These are phyloP conservation scores for Pilaira anomala DNA, from an alignment of 192 early-diverging fungal genomes.

Conservation along the genomic window DNA sequence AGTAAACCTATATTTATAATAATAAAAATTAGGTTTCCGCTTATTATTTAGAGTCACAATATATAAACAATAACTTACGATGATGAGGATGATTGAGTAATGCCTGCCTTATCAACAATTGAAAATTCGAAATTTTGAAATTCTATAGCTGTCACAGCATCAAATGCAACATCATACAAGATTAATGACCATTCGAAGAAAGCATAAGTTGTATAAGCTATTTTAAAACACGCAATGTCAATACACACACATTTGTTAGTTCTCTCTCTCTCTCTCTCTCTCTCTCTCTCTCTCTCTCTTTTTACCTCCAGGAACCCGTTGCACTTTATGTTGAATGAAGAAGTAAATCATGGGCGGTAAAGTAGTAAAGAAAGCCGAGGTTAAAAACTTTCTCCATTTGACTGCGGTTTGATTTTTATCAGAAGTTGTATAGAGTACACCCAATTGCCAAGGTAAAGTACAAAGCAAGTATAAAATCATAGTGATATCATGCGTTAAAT, in stretches of 20 bases:
- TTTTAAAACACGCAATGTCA: neutral
- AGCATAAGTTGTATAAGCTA: constrained; percentile 75
- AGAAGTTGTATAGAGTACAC: constrained; percentile 50
- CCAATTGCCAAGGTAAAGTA: constrained; percentile 72
- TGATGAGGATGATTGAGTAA: neutral
- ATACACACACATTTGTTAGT: neutral
- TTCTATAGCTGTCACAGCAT: constrained; percentile 69
- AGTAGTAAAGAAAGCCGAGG: constrained; percentile 63
- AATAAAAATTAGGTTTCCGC: neutral
- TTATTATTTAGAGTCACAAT: neutral
- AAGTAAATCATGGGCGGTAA: constrained; percentile 75
- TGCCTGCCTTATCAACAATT: constrained; percentile 40
- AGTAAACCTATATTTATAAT: neutral
- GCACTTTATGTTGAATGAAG: constrained; percentile 76
- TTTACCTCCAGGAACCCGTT: constrained; percentile 63
- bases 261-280: neutral
- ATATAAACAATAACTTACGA: constrained; percentile 3
- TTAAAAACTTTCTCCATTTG: constrained; percentile 54
- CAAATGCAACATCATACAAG: constrained; percentile 72
- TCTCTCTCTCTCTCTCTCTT: neutral
- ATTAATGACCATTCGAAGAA: constrained; percentile 86
- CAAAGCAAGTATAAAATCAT: constrained; percentile 78
- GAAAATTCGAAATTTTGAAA: constrained; percentile 54
- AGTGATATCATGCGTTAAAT: constrained; percentile 73
- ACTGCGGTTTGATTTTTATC: constrained; percentile 36